These are phyloP conservation scores for Eucalyptus melliodora DNA, from an alignment of 345 rosid genomes.

Conservation along the genomic window DNA sequence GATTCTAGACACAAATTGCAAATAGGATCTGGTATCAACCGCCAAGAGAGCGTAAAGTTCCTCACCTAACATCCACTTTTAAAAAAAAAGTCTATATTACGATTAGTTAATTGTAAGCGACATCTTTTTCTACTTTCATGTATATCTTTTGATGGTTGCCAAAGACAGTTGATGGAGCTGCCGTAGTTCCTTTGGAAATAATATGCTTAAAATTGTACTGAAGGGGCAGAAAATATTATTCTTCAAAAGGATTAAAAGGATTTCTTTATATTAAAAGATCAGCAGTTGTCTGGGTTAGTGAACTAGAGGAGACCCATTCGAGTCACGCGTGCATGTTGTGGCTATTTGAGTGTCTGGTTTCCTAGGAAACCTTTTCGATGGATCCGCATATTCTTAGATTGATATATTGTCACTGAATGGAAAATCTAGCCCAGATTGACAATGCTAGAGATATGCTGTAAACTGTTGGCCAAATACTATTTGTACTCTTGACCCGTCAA, in stretches of 20 bases:
- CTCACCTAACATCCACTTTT: background rate
- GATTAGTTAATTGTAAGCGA: background rate
- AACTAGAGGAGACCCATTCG: background rate
- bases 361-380: background rate
- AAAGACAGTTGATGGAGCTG: background rate
- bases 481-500: background rate
- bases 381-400: background rate
- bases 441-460: background rate
- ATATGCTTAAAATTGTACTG: background rate
- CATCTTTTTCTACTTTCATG: background rate
- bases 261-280: background rate
- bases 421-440: background rate
- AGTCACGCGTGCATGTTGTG: background rate
- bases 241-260: background rate
- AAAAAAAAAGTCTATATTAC: background rate
- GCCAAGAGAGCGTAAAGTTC: background rate
- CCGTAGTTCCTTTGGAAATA: background rate
- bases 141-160: background rate
- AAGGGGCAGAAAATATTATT: background rate
- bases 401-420: background rate
- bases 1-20: background rate
- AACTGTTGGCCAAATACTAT: background rate
- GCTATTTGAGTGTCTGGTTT: background rate
- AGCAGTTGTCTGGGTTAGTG: background rate
- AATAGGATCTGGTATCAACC: background rate